A percentile compares a stretch with the other conserved stretches of the same genome.
Conservation (phyloP, 2,329 filamentous ascomycete genomes). For the Penicillium sp. region DNA sequence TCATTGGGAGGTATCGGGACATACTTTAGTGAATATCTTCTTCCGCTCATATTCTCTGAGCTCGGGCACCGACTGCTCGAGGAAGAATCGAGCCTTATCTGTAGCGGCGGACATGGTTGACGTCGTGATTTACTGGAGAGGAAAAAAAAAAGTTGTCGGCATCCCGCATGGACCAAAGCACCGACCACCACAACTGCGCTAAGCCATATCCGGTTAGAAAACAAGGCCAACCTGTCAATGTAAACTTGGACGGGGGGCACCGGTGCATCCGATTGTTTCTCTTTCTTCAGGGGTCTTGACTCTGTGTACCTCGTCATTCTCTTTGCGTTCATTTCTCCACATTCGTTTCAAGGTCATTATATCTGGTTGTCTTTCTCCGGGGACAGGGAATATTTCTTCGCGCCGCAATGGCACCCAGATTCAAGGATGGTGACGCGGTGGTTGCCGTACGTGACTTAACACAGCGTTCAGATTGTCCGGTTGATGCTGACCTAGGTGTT, state of each 20-base stretch:
- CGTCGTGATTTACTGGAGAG: conserved; percentile 6
- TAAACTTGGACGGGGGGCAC: conserved; percentile 10
- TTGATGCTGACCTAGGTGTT: conserved; percentile 22
- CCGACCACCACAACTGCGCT: conserved; percentile 9
- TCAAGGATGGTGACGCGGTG: conserved; percentile 58
- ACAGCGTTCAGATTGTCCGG: conserved; percentile 9
- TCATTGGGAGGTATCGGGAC: conserved; percentile 10
- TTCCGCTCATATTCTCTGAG: conserved; percentile 89
- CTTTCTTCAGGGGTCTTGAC: conserved; percentile 26
- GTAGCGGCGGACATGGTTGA: conserved; percentile 69
- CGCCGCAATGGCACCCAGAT: conserved; percentile 53
- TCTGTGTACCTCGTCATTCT: conserved; percentile 21
- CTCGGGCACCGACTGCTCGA: conserved; percentile 88
- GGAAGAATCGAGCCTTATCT: conserved; percentile 91
- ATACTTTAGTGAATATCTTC: conserved; percentile 76
- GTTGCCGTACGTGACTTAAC: conserved; percentile 46
- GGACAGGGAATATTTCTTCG: conserved; percentile 16
- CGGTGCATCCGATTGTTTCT: conserved; percentile 22
- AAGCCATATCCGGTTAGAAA: conserved; percentile 17
- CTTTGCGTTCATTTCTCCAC: conserved; percentile 19
- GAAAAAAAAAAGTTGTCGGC: conserved; percentile 29
- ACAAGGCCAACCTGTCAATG: conserved; percentile 2
- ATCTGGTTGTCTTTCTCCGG: conserved; percentile 6
- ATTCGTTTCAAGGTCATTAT: conserved; percentile 7
- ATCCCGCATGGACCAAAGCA: conserved; percentile 27